Base-by-base conservation (phyloP, 2,329 filamentous ascomycete species). In the Pseudogymnoascus pannorum region DNA sequence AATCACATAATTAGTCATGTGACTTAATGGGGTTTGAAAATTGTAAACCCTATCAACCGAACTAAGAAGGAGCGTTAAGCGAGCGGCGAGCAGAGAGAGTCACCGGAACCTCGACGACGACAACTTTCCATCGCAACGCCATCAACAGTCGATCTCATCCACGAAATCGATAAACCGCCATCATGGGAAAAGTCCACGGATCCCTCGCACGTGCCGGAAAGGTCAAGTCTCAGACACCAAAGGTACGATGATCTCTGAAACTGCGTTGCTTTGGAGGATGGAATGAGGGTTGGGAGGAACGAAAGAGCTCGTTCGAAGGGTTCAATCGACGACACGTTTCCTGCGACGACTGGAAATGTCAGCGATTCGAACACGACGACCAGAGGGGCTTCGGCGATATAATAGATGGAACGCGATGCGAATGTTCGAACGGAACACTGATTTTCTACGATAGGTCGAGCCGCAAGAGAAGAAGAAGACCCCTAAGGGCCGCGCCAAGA, bases 401-500 rank as follows among this genome's bases (percentile, higher is more conserved):
- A 42, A 26, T 11, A 8, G 33, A 64, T 9, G 60, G 44, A 51
- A n/a, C 4, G 18, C n/a, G 22, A 60, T 14, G 16, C 48, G 20
- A 60, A 29, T 42, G 35, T 57, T 36, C 61, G 54, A 57, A 62
- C 42, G 42, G 71, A 65, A 70, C 60, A 59, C 62, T 66, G 64
- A 65, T 36, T 64, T 11, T 58, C 20, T n/a, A 44, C 62, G 64
- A 76, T 73, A 92, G 88, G 89, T 93, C 79, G 90, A 94, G 81
- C 80, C 84, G 64, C 88, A 92, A 81, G 92, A 97, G 88, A 96
- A 96, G 88, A 83, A 89, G 81, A 97, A 97, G 89, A 85, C 82
- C 72, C 92, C 93, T 77, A 97, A 97, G 87, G 93, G 93, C 76
- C 92, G 93, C 76, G 93, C 93, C 72, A 91, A 94, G 83, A 97